These are phyloP conservation scores for Magnusiomyces tetraspermus DNA, from an alignment of 1,139 yeast species.

Conservation along the genomic window DNA sequence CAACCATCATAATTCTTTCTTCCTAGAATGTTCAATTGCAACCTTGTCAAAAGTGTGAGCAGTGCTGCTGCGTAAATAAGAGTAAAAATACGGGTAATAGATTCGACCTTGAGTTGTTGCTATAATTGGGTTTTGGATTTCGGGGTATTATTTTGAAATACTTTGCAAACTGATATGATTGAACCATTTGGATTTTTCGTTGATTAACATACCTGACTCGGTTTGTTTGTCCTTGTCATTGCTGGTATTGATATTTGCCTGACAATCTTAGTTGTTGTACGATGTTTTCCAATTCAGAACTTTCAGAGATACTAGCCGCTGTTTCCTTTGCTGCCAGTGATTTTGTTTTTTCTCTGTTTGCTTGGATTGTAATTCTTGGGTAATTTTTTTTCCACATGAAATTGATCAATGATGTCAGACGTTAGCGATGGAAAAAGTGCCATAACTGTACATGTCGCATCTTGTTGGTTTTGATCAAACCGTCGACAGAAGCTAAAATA, in stretches of 20 bases:
- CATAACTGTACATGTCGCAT: conserved; percentile 74
- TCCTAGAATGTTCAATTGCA: conserved; percentile 82
- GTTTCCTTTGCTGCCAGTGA: too few relatives aligned
- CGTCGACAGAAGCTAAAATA: conserved; percentile 35
- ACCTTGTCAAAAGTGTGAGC: conserved; percentile 63
- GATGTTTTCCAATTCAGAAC: conserved; percentile 31
- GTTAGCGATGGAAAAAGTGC: conserved; percentile 75
- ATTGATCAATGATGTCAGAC: conserved; percentile 49
- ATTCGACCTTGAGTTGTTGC: conserved; percentile 66
- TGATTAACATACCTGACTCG: too few relatives aligned
- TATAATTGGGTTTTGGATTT: conserved; percentile 69
- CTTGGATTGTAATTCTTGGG: conserved; percentile 59
- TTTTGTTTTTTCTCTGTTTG: too few relatives aligned
- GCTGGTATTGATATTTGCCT: too few relatives aligned
- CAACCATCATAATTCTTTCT: conserved; percentile 54
- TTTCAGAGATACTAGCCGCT: too few relatives aligned
- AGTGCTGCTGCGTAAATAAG: conserved; percentile 61
- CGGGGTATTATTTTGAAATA: conserved; percentile 7
- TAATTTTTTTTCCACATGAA: conserved; percentile 68
- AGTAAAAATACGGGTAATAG: conserved; percentile 66
- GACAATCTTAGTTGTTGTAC: not conserved
- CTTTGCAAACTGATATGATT: not conserved
- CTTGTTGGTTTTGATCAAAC: conserved; percentile 86
- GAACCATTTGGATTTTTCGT: too few relatives aligned
- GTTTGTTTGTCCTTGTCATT: too few relatives aligned